Evolutionary conservation across 495 filamentous ascomycete genomes (phyloP).

Genomic region (Xylaria curta): DNA sequence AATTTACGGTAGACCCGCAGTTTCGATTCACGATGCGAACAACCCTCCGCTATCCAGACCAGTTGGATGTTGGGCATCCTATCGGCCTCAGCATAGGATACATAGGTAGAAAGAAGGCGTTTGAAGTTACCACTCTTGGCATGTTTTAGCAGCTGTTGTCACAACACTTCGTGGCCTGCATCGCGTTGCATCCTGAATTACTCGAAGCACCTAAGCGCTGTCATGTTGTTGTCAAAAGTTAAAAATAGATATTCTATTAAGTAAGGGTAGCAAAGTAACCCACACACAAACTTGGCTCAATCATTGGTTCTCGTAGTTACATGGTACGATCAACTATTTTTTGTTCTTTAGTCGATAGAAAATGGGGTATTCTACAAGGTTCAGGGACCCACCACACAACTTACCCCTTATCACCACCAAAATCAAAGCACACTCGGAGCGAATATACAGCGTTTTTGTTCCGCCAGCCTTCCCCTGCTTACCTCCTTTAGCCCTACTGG

Average conservation of each 20-base stretch:
- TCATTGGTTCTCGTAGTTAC: background rate
- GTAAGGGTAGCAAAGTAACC: background rate
- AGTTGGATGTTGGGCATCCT: background rate
- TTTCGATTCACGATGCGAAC: background rate
- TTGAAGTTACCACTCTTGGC: background rate
- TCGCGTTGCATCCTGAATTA: background rate
- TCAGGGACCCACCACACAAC: too few relatives aligned
- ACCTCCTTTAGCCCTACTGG: too few relatives aligned
- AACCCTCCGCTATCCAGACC: background rate
- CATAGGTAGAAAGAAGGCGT: background rate
- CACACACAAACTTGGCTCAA: background rate
- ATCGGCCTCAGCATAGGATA: background rate
- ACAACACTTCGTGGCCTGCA: background rate
- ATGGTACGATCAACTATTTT: too few relatives aligned
- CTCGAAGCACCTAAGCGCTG: background rate
- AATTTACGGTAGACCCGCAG: background rate
- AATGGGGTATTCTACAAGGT: too few relatives aligned
- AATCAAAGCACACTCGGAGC: too few relatives aligned
- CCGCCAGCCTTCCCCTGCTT: too few relatives aligned
- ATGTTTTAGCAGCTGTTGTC: background rate
- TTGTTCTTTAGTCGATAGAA: too few relatives aligned
- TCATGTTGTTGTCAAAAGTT: background rate
- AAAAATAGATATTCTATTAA: background rate
- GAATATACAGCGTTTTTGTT: too few relatives aligned
- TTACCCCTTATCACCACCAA: too few relatives aligned